These are phyloP conservation scores for Brettanomyces custersianus DNA, from an alignment of 805 yeast genomes.

Conservation along the genomic window DNA sequence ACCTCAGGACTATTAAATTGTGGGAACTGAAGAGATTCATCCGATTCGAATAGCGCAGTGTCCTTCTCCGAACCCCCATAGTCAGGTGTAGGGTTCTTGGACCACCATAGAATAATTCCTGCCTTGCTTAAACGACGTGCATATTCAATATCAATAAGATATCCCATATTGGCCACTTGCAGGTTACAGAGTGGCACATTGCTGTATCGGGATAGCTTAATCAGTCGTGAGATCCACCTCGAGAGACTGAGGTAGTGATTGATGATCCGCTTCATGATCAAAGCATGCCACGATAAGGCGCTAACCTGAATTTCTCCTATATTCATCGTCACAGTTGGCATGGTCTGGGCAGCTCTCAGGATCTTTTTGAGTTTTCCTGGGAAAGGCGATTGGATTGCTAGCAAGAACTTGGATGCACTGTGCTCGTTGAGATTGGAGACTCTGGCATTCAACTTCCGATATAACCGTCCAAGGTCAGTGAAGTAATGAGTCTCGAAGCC, in stretches of 20 bases:
- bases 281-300: slow-evolving; percentile 74
- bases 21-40: slow-evolving; percentile 57
- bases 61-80: slow-evolving; percentile 77
- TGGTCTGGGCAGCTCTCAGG: slow-evolving; percentile 38
- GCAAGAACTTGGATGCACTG: slow-evolving; percentile 52
- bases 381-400: slow-evolving; percentile 70
- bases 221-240: slow-evolving; percentile 59
- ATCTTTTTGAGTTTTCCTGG: slow-evolving; percentile 35
- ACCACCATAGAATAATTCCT: slow-evolving; percentile 89
- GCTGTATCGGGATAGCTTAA: slow-evolving; percentile 58
- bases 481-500: slow-evolving; percentile 47
- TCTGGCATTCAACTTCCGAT: slow-evolving; percentile 46
- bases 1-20: slow-evolving; percentile 69
- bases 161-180: slow-evolving; percentile 66
- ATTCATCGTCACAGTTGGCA: slow-evolving; percentile 58
- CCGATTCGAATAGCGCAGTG: slow-evolving; percentile 31
- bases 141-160: slow-evolving; percentile 75
- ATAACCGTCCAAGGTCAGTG: slow-evolving; percentile 45
- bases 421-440: slow-evolving; percentile 53
- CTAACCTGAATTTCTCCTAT: slow-evolving; percentile 54
- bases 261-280: slow-evolving; percentile 53
- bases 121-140: slow-evolving; percentile 64
- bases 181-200: slow-evolving; percentile 84
- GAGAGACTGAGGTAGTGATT: slow-evolving; percentile 69
- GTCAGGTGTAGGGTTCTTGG: slow-evolving; percentile 69